phyloP scores from a whole-genome alignment of 2,329 filamentous ascomycete genomes.

The Exutisphaerella laricina region DNA sequence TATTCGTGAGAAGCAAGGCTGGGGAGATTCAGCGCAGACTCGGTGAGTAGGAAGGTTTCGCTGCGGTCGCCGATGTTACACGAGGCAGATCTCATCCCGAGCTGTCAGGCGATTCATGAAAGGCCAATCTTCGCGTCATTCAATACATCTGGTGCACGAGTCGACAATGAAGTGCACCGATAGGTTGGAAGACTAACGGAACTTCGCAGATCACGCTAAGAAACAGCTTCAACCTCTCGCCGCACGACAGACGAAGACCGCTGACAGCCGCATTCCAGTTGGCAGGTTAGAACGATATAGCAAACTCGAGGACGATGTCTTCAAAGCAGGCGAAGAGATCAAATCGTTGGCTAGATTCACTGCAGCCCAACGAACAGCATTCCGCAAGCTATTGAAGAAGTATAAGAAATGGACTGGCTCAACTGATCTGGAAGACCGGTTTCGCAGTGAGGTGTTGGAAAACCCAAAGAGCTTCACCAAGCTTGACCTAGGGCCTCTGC shows the following conservation, averaged over 20 bases:
- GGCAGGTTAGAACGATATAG: constrained; percentile 47
- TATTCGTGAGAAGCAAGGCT: constrained; percentile 75
- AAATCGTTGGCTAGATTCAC: constrained; percentile 65
- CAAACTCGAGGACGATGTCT: constrained; percentile 46
- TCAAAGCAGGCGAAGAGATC: constrained; percentile 64
- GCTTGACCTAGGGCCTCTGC: constrained; percentile 53
- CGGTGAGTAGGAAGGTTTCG: constrained; percentile 44
- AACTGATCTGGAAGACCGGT: constrained; percentile 56
- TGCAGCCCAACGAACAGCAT: constrained; percentile 66
- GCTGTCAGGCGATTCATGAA: neutral
- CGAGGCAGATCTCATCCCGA: neutral
- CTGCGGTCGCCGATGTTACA: neutral
- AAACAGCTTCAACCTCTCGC: constrained; percentile 27
- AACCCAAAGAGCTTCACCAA: constrained; percentile 67
- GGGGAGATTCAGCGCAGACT: constrained; percentile 69
- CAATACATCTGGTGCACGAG: neutral
- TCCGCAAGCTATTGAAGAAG: constrained; percentile 80
- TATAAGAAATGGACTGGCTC: constrained; percentile 85
- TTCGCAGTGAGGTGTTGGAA: constrained; percentile 60
- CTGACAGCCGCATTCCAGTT: constrained; percentile 37
- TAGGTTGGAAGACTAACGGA: no score
- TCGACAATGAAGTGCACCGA: neutral
- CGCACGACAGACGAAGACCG: constrained; percentile 13
- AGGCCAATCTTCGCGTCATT: neutral
- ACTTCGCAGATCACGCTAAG: constrained; percentile 11